Base-by-base conservation (phyloP, 148 eudicot species). In the Rhododendron williamsianum region DNA sequence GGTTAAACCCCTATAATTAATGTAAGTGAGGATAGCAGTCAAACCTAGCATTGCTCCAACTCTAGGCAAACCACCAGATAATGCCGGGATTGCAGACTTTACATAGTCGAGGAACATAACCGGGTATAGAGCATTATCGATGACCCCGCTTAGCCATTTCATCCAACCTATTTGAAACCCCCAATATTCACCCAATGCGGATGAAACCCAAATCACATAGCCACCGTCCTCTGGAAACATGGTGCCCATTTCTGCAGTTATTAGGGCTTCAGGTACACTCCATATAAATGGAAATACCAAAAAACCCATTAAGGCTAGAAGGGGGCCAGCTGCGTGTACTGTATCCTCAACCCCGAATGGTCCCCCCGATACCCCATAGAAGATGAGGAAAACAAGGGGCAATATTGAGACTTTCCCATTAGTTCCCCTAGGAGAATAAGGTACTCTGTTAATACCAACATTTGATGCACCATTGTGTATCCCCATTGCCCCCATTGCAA, bases 201-300 rank as follows among this genome's bases (percentile, higher is more conserved):
- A 84, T 25, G 86, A 84, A 43, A 84, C 81, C 86, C 86, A 84
- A 51, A 84, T 45, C 33, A 84, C 86, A 27, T 84, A 84, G 10
- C 86, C 86, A 73, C 82, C 82, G 13, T 78, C 74, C 23, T 84
- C 86, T 1, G 86, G 86, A 27, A 84, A 84, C 86, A 84, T 84
- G 86, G 86, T 84, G n/a, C 86, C 73, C 81, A 84, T 76, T 41
- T 84, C 86, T 9, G 86, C 86, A 13, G 86, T 84, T 27, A 84
- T 84, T 38, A 84, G 72, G 76, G 86, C 86, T 78, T 84, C 86
- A 5, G 86, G 86, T 7, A 84, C 56, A 78, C 86, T 84, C 86
- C 86, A 84, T 56, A 84, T 77, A 12, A 84, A 36, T 0, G 86
- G 86, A 16, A 84, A 84, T 2, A 77, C 54, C 15, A 84, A 25